phyloP scores from a whole-genome alignment of 345 rosid genomes.

The Crucihimalaya himalaica region DNA sequence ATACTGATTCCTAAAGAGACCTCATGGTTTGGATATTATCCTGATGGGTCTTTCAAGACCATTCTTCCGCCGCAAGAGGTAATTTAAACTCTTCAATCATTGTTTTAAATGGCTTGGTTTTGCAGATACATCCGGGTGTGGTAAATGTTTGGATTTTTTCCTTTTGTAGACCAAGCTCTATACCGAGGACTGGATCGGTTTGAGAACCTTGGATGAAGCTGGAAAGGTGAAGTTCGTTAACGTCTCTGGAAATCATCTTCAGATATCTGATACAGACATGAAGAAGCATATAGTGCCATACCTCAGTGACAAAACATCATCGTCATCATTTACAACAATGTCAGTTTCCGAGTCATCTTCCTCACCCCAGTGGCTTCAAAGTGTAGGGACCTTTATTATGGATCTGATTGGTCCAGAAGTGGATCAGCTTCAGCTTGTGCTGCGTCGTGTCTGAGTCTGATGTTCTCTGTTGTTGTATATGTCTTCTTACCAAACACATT shows the following conservation, averaged over 20 bases:
- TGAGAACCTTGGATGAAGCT: slow-evolving; percentile 66
- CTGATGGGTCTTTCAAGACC: slow-evolving; percentile 60
- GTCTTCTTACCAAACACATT: slow-evolving; percentile 18
- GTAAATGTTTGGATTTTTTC: not conserved
- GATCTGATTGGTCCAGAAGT: slow-evolving; percentile 35
- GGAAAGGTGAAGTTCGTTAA: slow-evolving; percentile 66
- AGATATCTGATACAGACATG: slow-evolving; percentile 58
- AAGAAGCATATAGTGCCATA: slow-evolving; percentile 63
- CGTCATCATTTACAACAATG: slow-evolving; percentile 17
- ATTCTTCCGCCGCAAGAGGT: slow-evolving; percentile 73
- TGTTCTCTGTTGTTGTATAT: slow-evolving; percentile 21
- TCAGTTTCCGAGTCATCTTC: slow-evolving; percentile 27
- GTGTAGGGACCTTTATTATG: slow-evolving; percentile 35
- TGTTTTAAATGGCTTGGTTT: not conserved
- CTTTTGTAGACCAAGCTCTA: slow-evolving; percentile 56
- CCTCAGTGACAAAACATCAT: slow-evolving; percentile 46
- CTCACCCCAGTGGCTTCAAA: slow-evolving; percentile 42
- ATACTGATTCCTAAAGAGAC: slow-evolving; percentile 82
- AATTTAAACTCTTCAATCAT: not conserved
- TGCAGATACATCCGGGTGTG: not conserved
- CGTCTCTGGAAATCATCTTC: slow-evolving; percentile 63
- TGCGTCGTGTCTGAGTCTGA: slow-evolving; percentile 27
- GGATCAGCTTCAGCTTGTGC: slow-evolving; percentile 40
- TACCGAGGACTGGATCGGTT: slow-evolving; percentile 76
- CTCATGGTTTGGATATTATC: slow-evolving; percentile 79